Evolutionary conservation across 352 stramenopile genomes (phyloP).

Genomic region (Phytopythium aichiense): DNA sequence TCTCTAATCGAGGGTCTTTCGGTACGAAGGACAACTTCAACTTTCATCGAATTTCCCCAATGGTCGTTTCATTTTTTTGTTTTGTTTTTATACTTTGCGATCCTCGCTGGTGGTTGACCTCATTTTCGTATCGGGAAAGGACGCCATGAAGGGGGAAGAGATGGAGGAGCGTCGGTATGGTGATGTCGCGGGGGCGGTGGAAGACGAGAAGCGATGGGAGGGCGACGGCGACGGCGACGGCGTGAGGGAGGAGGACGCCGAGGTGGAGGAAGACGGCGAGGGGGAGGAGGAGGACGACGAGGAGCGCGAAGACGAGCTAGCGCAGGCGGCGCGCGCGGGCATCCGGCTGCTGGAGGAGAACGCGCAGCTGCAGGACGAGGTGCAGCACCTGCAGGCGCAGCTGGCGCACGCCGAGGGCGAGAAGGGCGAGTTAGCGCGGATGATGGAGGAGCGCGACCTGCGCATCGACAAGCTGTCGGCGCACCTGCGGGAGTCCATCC

Average conservation of each 20-base stretch:
- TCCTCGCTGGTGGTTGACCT: not conserved
- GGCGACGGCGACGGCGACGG: not conserved
- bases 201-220: not conserved
- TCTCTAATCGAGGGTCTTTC: not conserved
- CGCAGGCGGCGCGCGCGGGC: slow-evolving; percentile 54
- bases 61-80: not conserved
- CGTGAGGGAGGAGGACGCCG: not conserved
- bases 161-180: not conserved
- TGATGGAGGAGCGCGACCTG: slow-evolving; percentile 39
- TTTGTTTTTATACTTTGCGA: not conserved
- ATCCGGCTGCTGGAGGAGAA: slow-evolving; percentile 74
- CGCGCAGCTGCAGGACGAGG: slow-evolving; percentile 55
- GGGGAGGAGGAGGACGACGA: slow-evolving; percentile 19
- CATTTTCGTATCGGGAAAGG: not conserved
- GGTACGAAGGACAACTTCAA: slow-evolving; percentile 2
- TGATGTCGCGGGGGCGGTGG: not conserved
- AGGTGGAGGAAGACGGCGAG: slow-evolving; percentile 4
- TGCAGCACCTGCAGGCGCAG: slow-evolving; percentile 43
- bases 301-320: slow-evolving; percentile 39
- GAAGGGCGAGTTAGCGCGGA: slow-evolving; percentile 26
- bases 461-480: slow-evolving; percentile 30
- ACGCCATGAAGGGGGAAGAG: not conserved
- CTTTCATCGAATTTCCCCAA: not conserved
- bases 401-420: slow-evolving; percentile 28
- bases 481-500: slow-evolving; percentile 51